phyloP scores from a whole-genome alignment of 1,284 basidiomycete genomes.

The Puccinia horiana region DNA sequence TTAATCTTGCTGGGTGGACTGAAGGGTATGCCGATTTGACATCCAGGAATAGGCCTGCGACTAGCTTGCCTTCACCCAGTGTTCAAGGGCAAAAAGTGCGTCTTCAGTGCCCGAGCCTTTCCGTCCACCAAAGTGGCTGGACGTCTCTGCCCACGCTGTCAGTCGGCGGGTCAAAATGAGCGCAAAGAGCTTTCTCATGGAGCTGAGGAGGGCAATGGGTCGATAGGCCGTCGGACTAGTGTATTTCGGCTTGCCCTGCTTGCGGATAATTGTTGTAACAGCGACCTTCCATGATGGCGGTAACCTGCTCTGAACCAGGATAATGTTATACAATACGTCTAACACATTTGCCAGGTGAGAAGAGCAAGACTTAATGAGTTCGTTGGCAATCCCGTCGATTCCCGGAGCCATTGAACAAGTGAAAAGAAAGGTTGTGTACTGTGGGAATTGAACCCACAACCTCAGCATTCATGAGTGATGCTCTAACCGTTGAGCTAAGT shows the following conservation, averaged over 20 bases:
- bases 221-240: neutral
- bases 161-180: neutral
- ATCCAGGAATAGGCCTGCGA: neutral
- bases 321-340: no score
- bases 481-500: no score
- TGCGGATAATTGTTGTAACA: neutral
- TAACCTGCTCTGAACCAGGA: no score
- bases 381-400: no score
- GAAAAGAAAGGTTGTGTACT: no score
- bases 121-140: neutral
- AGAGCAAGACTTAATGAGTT: no score
- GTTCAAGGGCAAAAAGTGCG: neutral
- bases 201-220: neutral
- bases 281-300: no score
- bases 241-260: neutral
- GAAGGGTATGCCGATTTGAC: constrained; percentile 8
- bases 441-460: no score
- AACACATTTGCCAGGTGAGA: no score
- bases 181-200: neutral
- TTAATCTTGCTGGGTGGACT: neutral
- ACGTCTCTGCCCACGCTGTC: neutral
- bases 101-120: neutral
- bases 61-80: neutral
- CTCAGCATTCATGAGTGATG: no score
- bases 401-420: no score